phyloP scores from a whole-genome alignment of 352 stramenopile species.

The Phytophthora megakarya region DNA sequence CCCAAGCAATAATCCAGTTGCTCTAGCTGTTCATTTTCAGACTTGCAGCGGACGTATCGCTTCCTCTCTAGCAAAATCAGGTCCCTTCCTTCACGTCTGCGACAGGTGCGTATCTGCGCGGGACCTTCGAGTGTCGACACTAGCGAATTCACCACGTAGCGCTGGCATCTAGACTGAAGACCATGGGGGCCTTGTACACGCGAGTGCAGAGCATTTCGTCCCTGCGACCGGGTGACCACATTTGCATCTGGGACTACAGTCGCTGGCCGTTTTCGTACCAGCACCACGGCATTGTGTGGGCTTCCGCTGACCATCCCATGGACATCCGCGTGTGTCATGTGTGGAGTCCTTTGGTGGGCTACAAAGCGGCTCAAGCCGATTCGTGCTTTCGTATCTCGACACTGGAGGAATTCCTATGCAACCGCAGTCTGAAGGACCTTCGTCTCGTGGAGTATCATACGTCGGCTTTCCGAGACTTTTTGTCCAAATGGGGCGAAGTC shows the following conservation, averaged over 20 bases:
- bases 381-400: constrained; percentile 82
- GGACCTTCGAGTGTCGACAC: neutral
- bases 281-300: constrained; percentile 79
- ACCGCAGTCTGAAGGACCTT: constrained; percentile 49
- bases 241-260: constrained; percentile 78
- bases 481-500: constrained; percentile 76
- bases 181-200: constrained; percentile 73
- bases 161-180: neutral
- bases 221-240: constrained; percentile 73
- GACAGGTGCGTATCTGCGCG: constrained; percentile 24
- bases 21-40: constrained; percentile 27
- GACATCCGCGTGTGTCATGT: constrained; percentile 76
- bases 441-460: constrained; percentile 81
- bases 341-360: constrained; percentile 65
- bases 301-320: constrained; percentile 44
- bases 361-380: constrained; percentile 63
- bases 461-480: constrained; percentile 61
- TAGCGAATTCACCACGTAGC: constrained; percentile 6
- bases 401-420: constrained; percentile 72
- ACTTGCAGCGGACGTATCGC: neutral
- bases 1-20: constrained; percentile 18
- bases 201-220: constrained; percentile 55
- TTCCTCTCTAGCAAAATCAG: constrained; percentile 33
- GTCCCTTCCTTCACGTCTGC: constrained; percentile 12
- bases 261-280: constrained; percentile 80